Conservation (phyloP, 2,329 filamentous ascomycete species). For the Clonostachys chloroleuca region DNA sequence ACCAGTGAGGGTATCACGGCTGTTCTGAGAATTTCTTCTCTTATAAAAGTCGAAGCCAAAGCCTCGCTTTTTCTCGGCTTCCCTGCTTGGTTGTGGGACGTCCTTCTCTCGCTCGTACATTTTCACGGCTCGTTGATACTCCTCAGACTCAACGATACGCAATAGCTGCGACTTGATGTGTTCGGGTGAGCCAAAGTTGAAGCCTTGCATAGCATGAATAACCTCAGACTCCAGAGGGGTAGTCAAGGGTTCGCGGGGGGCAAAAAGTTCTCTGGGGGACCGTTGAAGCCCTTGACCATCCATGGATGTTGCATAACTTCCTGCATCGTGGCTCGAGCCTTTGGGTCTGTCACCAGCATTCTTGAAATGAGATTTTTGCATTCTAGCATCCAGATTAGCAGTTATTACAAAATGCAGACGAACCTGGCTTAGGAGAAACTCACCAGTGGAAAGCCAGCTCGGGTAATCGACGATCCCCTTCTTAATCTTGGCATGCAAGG, state of each 20-base stretch:
- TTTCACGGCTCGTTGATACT: constrained; percentile 84
- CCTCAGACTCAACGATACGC: constrained; percentile 85
- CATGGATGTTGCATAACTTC: constrained; percentile 96
- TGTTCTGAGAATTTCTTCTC: constrained; percentile 81
- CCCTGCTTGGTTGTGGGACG: constrained; percentile 48
- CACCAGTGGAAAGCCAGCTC: constrained; percentile 86
- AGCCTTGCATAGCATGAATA: constrained; percentile 92
- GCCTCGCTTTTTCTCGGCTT: constrained; percentile 78
- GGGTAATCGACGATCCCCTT: constrained; percentile 95
- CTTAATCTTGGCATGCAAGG: constrained; percentile 97
- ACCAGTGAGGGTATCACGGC: constrained; percentile 78
- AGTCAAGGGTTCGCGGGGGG: constrained; percentile 80
- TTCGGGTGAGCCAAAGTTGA: constrained; percentile 90
- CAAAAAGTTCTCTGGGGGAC: constrained; percentile 84
- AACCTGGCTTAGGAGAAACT: not conserved
- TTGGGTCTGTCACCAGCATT: constrained; percentile 94
- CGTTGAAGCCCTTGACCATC: constrained; percentile 89
- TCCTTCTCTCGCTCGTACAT: constrained; percentile 65
- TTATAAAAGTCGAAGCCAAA: constrained; percentile 97
- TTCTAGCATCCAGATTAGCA: constrained; percentile 54
- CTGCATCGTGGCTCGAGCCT: constrained; percentile 76
- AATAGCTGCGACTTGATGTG: constrained; percentile 78
- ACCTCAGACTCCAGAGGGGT: constrained; percentile 80
- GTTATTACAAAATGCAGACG: not conserved
- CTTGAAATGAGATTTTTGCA: constrained; percentile 88